Conservation (phyloP, 2,329 filamentous ascomycete species). For the Neonectria punicea region DNA sequence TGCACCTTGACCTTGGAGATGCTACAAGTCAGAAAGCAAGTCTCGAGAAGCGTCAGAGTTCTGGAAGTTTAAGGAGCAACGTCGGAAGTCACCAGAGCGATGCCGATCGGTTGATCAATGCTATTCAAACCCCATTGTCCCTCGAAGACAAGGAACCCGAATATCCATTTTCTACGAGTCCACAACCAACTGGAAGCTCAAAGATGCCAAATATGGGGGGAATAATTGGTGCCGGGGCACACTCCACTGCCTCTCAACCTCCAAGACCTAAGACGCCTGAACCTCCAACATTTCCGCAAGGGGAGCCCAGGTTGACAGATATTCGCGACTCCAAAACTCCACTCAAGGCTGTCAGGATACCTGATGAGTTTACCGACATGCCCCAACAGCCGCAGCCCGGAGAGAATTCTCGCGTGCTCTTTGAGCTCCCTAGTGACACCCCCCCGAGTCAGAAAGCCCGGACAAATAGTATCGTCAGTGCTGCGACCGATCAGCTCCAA, state of each 20-base stretch:
- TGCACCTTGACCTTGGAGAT: constrained; percentile 26
- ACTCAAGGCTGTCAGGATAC: constrained; percentile 59
- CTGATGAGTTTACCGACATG: constrained; percentile 57
- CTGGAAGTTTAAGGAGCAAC: constrained; percentile 53
- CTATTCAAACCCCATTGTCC: constrained; percentile 70
- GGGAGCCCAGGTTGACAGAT: constrained; percentile 49
- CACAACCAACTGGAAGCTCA: constrained; percentile 29
- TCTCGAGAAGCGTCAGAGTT: constrained; percentile 46
- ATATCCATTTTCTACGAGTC: constrained; percentile 36
- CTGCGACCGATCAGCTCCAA: constrained; percentile 29
- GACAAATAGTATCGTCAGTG: constrained; percentile 41
- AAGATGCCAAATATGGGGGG: constrained; percentile 19
- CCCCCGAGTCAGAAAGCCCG: constrained; percentile 13
- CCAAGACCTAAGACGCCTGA: constrained; percentile 20
- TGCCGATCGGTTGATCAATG: constrained; percentile 77
- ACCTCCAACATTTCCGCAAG: constrained; percentile 30
- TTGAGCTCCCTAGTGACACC: constrained; percentile 48
- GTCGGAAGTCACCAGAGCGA: constrained; percentile 67
- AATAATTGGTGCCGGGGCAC: constrained; percentile 16
- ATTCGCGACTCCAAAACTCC: constrained; percentile 58
- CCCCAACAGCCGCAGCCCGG: constrained; percentile 44
- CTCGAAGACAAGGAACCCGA: constrained; percentile 52
- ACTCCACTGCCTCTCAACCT: constrained; percentile 26
- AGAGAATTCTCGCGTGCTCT: constrained; percentile 50
- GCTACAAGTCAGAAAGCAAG: constrained; percentile 28